A percentile compares a stretch with the other conserved stretches of the same genome.
Conservation (phyloP, 179 eudicot genomes). For the Spinacia oleracea region DNA sequence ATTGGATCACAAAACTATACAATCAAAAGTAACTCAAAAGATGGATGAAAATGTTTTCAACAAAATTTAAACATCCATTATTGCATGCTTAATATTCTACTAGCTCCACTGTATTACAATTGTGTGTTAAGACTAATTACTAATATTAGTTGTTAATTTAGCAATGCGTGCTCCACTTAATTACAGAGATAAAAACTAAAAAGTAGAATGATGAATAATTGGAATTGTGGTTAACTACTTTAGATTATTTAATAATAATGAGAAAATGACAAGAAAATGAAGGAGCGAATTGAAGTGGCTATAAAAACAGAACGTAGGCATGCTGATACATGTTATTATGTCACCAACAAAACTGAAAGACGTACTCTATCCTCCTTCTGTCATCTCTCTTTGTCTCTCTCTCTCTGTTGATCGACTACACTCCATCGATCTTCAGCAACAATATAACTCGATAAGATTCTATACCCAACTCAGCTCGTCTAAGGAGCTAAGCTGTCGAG, state of each 20-base stretch:
- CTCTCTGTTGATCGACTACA: too few species aligned
- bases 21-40: neutral
- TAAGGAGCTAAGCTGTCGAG: too few species aligned
- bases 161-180: neutral
- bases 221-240: neutral
- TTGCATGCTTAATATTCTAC: too few species aligned
- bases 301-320: neutral
- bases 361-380: neutral
- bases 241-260: too few species aligned
- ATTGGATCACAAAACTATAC: neutral
- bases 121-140: too few species aligned
- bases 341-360: neutral
- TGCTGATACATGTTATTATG: neutral
- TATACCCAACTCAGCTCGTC: too few species aligned
- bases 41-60: too few species aligned
- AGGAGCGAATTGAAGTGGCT: neutral
- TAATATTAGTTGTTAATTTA: neutral
- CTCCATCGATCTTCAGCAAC: too few species aligned
- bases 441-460: too few species aligned
- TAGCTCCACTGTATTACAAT: too few species aligned
- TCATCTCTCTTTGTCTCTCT: neutral
- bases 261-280: conserved; percentile 3
- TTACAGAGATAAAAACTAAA: neutral
- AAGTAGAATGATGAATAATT: neutral
- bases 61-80: too few species aligned